These are phyloP conservation scores for Leptographium wingfieldii DNA, from an alignment of 2,329 filamentous ascomycete genomes.

Conservation along the genomic window DNA sequence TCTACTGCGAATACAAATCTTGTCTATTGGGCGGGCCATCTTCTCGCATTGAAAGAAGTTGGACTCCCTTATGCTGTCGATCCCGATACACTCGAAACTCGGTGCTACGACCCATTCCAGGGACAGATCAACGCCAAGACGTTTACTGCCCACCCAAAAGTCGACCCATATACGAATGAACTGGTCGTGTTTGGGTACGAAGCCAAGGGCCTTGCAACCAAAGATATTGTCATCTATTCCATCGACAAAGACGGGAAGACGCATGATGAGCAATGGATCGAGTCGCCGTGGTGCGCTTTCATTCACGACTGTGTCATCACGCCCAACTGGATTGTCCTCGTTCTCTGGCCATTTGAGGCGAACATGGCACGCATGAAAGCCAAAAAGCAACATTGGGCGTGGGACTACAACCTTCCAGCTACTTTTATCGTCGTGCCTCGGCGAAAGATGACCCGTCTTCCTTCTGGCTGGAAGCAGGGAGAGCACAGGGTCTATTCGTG, in stretches of 20 bases:
- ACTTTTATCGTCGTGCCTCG: constrained; percentile 13
- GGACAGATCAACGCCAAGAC: constrained; percentile 33
- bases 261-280: constrained; percentile 20
- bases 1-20: constrained; percentile 36
- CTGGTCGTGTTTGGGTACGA: constrained; percentile 26
- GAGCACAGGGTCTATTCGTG: constrained; percentile 14
- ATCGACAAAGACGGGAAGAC: constrained; percentile 17
- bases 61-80: constrained; percentile 36
- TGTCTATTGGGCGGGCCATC: constrained; percentile 39
- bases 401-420: constrained; percentile 14
- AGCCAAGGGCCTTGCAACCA: constrained; percentile 24
- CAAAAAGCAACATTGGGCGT: constrained; percentile 25
- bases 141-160: constrained; percentile 38
- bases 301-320: constrained; percentile 29
- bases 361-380: constrained; percentile 24
- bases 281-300: constrained; percentile 18
- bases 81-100: constrained; percentile 33
- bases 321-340: constrained; percentile 22
- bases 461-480: constrained; percentile 13
- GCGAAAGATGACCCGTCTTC: constrained; percentile 7
- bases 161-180: constrained; percentile 34
- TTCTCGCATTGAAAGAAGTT: constrained; percentile 42
- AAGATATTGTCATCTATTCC: constrained; percentile 22
- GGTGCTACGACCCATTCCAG: constrained; percentile 35
- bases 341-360: constrained; percentile 15